Evolutionary conservation across 192 early-diverging fungal species (phyloP), one percentile per base, ranked within the genome.

Genomic region (Mortierella alpina): DNA sequence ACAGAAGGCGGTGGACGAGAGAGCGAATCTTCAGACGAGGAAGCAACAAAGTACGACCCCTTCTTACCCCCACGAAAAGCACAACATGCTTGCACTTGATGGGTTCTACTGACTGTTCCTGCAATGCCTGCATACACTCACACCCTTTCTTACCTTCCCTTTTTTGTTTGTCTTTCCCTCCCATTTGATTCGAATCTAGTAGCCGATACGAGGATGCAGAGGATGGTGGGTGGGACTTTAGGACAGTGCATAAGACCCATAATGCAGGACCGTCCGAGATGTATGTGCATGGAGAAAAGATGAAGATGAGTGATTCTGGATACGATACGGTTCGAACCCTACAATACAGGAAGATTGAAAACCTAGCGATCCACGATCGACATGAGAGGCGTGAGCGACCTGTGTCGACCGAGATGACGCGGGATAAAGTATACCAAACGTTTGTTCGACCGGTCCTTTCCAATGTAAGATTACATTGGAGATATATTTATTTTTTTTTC

Each of bases 171-270:
- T n/a, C n/a, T n/a, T n/a, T n/a, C n/a, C n/a, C 3, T 45, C 10
- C 49, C 40, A 39, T 44, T 44, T 39, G 10, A 13, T 46, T 45
- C 10, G 1, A 13, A 12, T 47, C 7, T 23, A 67, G 56, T 12
- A 59, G 52, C 56, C 83, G 81, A 31, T 59, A 14, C 61, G 86
- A 88, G 2, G 66, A 54, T 47, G 66, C 54, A 7, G 82, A 88
- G 9, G 84, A 85, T 40, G 79, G 76, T 58, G 74, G 70, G 46
- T 90, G 89, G 89, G 89, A 90, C 18, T 90, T 90, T 70, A 84
- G 83, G 13, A 90, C 88, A 39, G 82, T 90, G 22, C 69, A 80
- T 42, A 80, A 82, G 68, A 61, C 87, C 22, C 66, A 60, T 22
- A 44, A 63, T 6, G 59, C 75, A 44, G 54, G 40, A 48, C 68